Base-by-base conservation (phyloP, 2,329 filamentous ascomycete genomes). In the Alternaria brassicae region DNA sequence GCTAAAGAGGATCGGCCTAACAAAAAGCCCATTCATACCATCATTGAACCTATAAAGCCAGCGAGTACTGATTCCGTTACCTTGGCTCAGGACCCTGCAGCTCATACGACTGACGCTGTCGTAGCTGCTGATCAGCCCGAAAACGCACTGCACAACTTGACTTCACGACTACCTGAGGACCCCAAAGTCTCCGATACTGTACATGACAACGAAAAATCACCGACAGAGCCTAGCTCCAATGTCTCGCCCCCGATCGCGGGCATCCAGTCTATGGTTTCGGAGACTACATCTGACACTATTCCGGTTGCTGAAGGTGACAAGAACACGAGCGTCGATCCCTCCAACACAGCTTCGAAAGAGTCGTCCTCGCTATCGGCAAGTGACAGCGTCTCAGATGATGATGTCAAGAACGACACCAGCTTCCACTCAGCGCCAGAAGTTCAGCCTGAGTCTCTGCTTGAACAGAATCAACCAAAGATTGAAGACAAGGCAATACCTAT, bases 371-470 rank as follows among this genome's bases (percentile, higher is more conserved):
- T 17, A 32, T 9, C 27, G 51, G 55, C 23, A 6, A 47, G 59
- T 19, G 58, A 69, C 3, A n/a, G 47, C 6, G 17, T 19, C 12
- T 69, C 68, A 2, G 69, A 73, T 17, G 67, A 72, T 23, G 67
- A 72, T n/a, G 58, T 62, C 15, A 69, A 68, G 51, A 62, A 70
- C 8, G 67, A 74, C 19, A 48, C 50, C 13, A 74, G 67, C 50
- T 72, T 68, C 28, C 60, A 70, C 23, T 69, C 68, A 3, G 68
- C 68, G 9, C 60, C 62, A 54, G 63, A 73, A 51, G 60, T 60
- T 9, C 68, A 65, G 30, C 60, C 62, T 15, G 61, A 71, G 4
- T 8, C 44, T 50, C 25, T 23, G 12, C 48, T 53, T 19, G 41
- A 53, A 9, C 60, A 63, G 12, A 28, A 37, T 19, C 53, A 61